phyloP scores from a whole-genome alignment of 805 yeast species.

The Candida pseudofarinosa region DNA sequence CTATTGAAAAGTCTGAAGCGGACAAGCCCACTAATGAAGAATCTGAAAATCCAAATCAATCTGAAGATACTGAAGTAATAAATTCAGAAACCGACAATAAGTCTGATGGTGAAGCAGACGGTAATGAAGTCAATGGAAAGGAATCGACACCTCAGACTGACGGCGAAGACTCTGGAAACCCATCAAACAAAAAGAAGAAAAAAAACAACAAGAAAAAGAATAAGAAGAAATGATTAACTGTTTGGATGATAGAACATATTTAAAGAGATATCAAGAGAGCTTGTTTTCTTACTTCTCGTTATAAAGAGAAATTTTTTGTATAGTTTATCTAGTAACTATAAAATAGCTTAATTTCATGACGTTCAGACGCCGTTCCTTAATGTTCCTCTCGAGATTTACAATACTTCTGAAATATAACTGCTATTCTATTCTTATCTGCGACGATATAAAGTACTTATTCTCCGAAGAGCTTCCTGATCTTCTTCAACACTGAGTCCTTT shows the following conservation, averaged over 20 bases:
- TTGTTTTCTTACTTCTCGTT: background rate
- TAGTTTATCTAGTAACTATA: background rate
- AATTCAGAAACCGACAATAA: constrained; percentile 1
- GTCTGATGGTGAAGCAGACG: constrained; percentile 4
- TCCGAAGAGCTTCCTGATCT: constrained; percentile 93
- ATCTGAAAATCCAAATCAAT: background rate
- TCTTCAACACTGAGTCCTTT: constrained; percentile 90
- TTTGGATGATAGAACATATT: background rate
- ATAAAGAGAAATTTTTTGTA: too few species aligned
- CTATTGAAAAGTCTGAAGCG: background rate
- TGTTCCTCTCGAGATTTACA: background rate
- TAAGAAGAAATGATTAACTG: constrained; percentile 11
- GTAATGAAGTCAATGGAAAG: constrained; percentile 4
- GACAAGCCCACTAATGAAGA: background rate
- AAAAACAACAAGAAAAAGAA: constrained; percentile 32
- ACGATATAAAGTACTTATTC: constrained; percentile 44
- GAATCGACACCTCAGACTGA: constrained; percentile 8
- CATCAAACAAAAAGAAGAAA: constrained; percentile 23
- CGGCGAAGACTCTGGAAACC: constrained; percentile 2
- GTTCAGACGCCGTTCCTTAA: background rate
- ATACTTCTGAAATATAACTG: background rate
- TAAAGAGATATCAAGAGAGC: background rate
- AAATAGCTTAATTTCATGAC: background rate
- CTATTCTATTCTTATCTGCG: background rate
- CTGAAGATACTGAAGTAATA: background rate